These are phyloP conservation scores for Buddleja alternifolia DNA, from an alignment of 257 asterid genomes.

Conservation along the genomic window DNA sequence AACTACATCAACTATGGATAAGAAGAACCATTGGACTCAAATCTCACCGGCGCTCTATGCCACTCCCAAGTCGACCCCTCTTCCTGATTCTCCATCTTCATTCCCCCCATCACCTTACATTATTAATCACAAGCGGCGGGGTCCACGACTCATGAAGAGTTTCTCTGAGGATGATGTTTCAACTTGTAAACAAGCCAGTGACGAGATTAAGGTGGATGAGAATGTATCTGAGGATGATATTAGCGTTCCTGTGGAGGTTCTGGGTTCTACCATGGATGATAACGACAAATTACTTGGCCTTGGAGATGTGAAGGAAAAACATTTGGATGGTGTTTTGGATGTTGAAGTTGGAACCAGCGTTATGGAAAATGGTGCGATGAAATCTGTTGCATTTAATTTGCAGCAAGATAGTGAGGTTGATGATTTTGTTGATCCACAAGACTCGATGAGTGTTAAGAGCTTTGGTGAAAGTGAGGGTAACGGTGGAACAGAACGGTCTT, in stretches of 20 bases:
- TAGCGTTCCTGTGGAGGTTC: slow-evolving; percentile 28
- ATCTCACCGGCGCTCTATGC: slow-evolving; percentile 93
- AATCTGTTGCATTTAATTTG: slow-evolving; percentile 41
- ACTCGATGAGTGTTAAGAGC: slow-evolving; percentile 62
- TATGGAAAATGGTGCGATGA: slow-evolving; percentile 38
- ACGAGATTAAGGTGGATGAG: slow-evolving; percentile 46
- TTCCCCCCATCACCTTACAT: slow-evolving; percentile 90
- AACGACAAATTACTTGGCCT: slow-evolving; percentile 20
- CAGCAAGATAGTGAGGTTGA: slow-evolving; percentile 53
- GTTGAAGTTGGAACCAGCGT: slow-evolving; percentile 32
- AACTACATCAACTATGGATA: slow-evolving; percentile 37
- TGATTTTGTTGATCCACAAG: slow-evolving; percentile 66
- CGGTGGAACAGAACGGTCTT: slow-evolving; percentile 47
- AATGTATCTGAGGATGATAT: slow-evolving; percentile 39
- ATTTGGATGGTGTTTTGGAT: slow-evolving; percentile 31
- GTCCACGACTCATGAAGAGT: slow-evolving; percentile 86
- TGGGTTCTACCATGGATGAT: slow-evolving; percentile 33
- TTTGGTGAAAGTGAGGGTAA: slow-evolving; percentile 58
- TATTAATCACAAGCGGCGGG: slow-evolving; percentile 89
- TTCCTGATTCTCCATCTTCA: slow-evolving; percentile 89
- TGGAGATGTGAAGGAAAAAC: slow-evolving; percentile 39
- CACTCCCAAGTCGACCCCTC: slow-evolving; percentile 80
- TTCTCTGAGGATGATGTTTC: slow-evolving; percentile 74
- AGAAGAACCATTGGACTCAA: slow-evolving; percentile 70
- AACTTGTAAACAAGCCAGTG: slow-evolving; percentile 31